These are phyloP conservation scores for Calonectria leucothoes DNA, from an alignment of 2,329 filamentous ascomycete species.

Conservation along the genomic window DNA sequence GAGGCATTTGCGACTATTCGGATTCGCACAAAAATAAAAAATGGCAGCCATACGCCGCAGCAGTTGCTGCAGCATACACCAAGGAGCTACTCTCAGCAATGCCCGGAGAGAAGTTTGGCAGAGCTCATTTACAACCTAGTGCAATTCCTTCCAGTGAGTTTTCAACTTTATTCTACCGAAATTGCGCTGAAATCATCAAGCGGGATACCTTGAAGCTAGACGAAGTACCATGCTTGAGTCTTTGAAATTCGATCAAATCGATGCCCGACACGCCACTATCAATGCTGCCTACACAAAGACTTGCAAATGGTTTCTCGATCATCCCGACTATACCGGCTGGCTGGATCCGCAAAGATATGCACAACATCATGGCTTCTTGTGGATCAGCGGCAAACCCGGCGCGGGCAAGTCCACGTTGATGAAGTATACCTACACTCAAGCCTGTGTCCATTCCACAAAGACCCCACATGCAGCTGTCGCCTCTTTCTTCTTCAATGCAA, in stretches of 20 bases:
- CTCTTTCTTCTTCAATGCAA: background rate
- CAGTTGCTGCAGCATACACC: conserved; percentile 43
- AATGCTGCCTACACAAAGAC: background rate
- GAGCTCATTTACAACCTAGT: too few species aligned
- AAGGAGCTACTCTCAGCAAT: conserved; percentile 29
- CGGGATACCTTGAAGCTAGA: background rate
- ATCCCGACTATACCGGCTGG: background rate
- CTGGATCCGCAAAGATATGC: background rate
- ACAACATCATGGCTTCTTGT: background rate
- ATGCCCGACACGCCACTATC: background rate
- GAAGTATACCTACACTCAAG: background rate
- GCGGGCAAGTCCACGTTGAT: conserved; percentile 3
- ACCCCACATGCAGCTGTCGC: background rate
- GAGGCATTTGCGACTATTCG: conserved; percentile 51
- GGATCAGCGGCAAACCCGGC: conserved; percentile 1
- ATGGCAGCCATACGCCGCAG: conserved; percentile 50
- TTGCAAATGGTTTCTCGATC: background rate
- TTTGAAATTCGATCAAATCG: background rate
- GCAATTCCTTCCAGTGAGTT: background rate
- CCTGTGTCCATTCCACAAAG: background rate
- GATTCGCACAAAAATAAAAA: conserved; percentile 52
- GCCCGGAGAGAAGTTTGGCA: too few species aligned
- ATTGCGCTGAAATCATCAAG: background rate
- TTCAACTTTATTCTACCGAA: background rate
- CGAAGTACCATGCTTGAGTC: background rate